Evolutionary conservation across 441 rosid genomes (phyloP).

Genomic region (Viola pubescens): DNA sequence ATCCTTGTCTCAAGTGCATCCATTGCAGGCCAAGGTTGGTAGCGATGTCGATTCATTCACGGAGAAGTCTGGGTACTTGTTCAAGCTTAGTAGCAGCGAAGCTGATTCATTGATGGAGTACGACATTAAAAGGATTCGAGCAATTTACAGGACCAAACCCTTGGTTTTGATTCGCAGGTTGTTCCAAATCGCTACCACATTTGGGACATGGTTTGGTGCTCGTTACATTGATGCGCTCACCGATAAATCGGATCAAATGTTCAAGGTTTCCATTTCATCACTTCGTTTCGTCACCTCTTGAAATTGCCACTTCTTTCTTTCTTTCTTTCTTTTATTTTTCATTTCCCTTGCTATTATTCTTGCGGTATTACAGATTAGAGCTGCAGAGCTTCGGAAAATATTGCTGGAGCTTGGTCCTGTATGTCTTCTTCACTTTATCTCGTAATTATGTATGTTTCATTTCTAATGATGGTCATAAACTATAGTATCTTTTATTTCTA

Average conservation of each 20-base stretch:
- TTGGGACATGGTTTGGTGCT: slow-evolving; percentile 67
- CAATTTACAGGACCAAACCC: slow-evolving; percentile 58
- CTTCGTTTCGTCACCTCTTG: not conserved
- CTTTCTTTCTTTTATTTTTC: not conserved
- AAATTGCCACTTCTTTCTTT: not conserved
- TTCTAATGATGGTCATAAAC: not conserved
- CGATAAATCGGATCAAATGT: slow-evolving; percentile 66
- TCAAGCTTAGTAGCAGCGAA: slow-evolving; percentile 49
- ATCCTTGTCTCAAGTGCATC: slow-evolving; percentile 8
- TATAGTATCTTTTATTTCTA: slow-evolving; percentile 12
- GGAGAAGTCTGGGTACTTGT: slow-evolving; percentile 72
- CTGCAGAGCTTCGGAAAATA: slow-evolving; percentile 73
- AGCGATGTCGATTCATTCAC: slow-evolving; percentile 60
- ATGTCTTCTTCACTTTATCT: slow-evolving; percentile 23
- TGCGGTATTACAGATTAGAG: slow-evolving; percentile 54
- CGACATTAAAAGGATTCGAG: slow-evolving; percentile 34
- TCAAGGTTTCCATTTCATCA: slow-evolving; percentile 35
- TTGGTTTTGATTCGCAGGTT: slow-evolving; percentile 58
- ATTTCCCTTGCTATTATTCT: not conserved
- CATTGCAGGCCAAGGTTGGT: slow-evolving; percentile 18
- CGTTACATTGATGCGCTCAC: slow-evolving; percentile 52
- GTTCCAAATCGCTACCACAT: slow-evolving; percentile 55
- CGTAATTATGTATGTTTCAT: not conserved
- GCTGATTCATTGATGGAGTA: slow-evolving; percentile 55
- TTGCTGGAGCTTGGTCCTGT: slow-evolving; percentile 89